Percentiles rank a stretch among this genome's conserved stretches.
phyloP scores from a whole-genome alignment of 2,329 filamentous ascomycete species.

The Calonectria montana region DNA sequence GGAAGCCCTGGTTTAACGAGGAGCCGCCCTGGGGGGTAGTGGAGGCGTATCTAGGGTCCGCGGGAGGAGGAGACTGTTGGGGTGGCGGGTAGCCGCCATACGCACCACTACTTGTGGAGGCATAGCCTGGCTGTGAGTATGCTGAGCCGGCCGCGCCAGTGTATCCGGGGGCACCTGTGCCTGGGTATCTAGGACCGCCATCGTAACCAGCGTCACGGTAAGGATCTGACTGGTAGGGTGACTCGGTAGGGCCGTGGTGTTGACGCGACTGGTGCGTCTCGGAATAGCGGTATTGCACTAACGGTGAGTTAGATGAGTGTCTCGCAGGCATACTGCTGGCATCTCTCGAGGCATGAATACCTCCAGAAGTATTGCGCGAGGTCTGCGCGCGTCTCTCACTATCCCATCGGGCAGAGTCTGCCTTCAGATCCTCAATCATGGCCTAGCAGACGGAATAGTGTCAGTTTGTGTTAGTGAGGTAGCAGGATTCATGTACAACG shows the following conservation, averaged over 20 bases:
- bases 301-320: conserved; percentile 68
- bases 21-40: conserved; percentile 43
- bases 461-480: conserved; percentile 22
- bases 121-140: conserved; percentile 46
- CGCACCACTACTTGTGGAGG: conserved; percentile 45
- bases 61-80: conserved; percentile 47
- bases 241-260: conserved; percentile 59
- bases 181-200: conserved; percentile 59
- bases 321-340: conserved; percentile 59
- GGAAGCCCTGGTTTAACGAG: conserved; percentile 48
- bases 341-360: conserved; percentile 67
- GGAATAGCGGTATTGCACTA: conserved; percentile 69
- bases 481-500: conserved; percentile 46
- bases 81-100: conserved; percentile 47
- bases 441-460: conserved; percentile 53
- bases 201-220: conserved; percentile 57
- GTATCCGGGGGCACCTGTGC: conserved; percentile 61
- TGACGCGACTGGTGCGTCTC: conserved; percentile 62
- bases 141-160: conserved; percentile 55
- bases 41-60: conserved; percentile 48
- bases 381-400: conserved; percentile 68
- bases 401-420: conserved; percentile 71
- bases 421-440: conserved; percentile 73
- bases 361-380: conserved; percentile 65
- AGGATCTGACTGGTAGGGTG: conserved; percentile 48